Percentiles rank a stretch among this genome's conserved stretches.
Evolutionary conservation across 2,329 filamentous ascomycete genomes (phyloP).

Genomic region (Exophiala phaeomuriformis): DNA sequence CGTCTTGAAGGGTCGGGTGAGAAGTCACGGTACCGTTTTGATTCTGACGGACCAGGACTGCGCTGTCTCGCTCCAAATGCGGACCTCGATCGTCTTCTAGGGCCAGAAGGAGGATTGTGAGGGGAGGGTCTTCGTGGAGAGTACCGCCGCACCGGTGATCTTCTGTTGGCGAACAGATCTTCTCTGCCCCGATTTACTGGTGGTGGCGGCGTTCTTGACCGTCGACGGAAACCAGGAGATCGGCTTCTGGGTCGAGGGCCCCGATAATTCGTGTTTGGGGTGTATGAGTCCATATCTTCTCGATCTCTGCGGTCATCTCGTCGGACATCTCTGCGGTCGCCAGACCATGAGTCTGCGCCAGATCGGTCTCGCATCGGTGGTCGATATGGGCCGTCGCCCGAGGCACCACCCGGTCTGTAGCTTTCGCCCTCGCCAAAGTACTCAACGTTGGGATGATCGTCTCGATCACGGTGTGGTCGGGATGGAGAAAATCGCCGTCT

Average conservation of each 20-base stretch:
- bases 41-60: slow-evolving; percentile 27
- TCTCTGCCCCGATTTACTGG: slow-evolving; percentile 36
- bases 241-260: slow-evolving; percentile 33
- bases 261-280: slow-evolving; percentile 22
- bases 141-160: slow-evolving; percentile 35
- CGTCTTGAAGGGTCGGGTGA: slow-evolving; percentile 31
- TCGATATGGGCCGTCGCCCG: slow-evolving; percentile 26
- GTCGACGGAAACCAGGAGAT: slow-evolving; percentile 37
- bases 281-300: slow-evolving; percentile 27
- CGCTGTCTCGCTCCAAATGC: slow-evolving; percentile 32
- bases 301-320: slow-evolving; percentile 24
- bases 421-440: slow-evolving; percentile 27
- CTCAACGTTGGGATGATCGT: slow-evolving; percentile 25
- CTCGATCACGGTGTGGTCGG: slow-evolving; percentile 21
- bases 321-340: slow-evolving; percentile 18
- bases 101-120: background rate
- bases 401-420: slow-evolving; percentile 26
- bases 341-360: slow-evolving; percentile 22
- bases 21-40: slow-evolving; percentile 33
- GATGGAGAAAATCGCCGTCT: slow-evolving; percentile 20
- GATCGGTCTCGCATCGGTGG: slow-evolving; percentile 20
- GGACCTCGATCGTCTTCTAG: slow-evolving; percentile 36
- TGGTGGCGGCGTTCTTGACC: slow-evolving; percentile 38
- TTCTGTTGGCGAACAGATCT: slow-evolving; percentile 32
- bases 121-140: slow-evolving; percentile 41